A percentile compares a stretch with the other conserved stretches of the same genome.
Evolutionary conservation across 495 filamentous ascomycete species (phyloP).

Genomic region (Acidiella bohemica): DNA sequence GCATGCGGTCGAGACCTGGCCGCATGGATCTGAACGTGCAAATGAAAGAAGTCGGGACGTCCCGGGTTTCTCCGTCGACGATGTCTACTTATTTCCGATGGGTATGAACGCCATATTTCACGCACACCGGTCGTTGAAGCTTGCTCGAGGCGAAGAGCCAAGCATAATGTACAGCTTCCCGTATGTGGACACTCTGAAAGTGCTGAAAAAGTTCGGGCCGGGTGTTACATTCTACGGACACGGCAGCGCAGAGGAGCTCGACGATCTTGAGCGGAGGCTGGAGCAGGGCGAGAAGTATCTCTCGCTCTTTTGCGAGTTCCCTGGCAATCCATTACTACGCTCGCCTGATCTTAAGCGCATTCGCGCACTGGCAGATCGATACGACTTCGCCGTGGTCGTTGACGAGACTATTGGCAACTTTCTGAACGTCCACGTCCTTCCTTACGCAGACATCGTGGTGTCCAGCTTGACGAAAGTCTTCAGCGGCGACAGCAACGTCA

Average conservation of each 20-base stretch:
- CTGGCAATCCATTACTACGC: constrained; percentile 77
- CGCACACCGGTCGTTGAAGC: constrained; percentile 58
- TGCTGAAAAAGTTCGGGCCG: constrained; percentile 85
- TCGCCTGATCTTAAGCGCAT: constrained; percentile 76
- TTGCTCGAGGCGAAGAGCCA: constrained; percentile 37
- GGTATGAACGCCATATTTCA: constrained; percentile 96
- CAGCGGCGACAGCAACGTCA: constrained; percentile 93
- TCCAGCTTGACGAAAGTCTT: constrained; percentile 95
- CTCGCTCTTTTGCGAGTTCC: constrained; percentile 86
- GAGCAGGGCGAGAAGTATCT: constrained; percentile 63
- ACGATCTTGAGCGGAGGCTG: constrained; percentile 67
- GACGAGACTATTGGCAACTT: constrained; percentile 97
- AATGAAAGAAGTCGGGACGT: constrained; percentile 30
- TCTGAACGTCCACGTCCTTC: constrained; percentile 84
- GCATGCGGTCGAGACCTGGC: constrained; percentile 41
- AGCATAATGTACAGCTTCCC: constrained; percentile 76
- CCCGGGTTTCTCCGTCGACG: constrained; percentile 65
- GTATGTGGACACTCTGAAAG: constrained; percentile 92
- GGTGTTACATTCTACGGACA: constrained; percentile 85
- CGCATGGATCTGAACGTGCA: constrained; percentile 15
- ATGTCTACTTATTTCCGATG: constrained; percentile 74
- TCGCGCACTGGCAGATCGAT: constrained; percentile 60
- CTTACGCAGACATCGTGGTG: constrained; percentile 77
- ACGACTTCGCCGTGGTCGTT: constrained; percentile 80
- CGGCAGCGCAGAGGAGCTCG: constrained; percentile 66